phyloP scores from a whole-genome alignment of 2,329 filamentous ascomycete species.

The Leptodontidium sp. region DNA sequence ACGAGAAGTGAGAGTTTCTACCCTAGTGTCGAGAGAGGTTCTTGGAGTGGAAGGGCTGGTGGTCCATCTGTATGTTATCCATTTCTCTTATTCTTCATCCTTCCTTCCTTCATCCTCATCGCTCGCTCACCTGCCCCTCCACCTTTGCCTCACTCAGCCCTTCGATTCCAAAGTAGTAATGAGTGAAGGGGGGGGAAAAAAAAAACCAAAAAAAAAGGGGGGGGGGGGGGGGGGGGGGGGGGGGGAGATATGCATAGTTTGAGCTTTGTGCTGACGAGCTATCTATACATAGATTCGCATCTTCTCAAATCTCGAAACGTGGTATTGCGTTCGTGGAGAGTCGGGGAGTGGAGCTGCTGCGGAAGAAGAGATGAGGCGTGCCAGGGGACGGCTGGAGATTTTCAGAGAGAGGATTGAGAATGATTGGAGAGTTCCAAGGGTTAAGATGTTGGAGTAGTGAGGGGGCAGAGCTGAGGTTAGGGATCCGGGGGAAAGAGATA shows the following conservation, averaged over 20 bases:
- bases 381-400: background rate
- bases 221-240: too few relatives aligned
- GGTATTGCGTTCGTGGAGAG: background rate
- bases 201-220: too few relatives aligned
- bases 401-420: background rate
- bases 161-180: too few relatives aligned
- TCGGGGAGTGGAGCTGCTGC: too few relatives aligned
- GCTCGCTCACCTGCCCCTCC: too few relatives aligned
- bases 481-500: background rate
- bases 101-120: background rate
- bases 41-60: background rate
- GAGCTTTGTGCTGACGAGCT: background rate
- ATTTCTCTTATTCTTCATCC: background rate
- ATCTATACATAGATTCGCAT: background rate
- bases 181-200: too few relatives aligned
- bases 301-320: constrained; percentile 1
- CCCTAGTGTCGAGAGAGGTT: background rate
- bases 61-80: constrained; percentile 2
- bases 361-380: constrained; percentile 8
- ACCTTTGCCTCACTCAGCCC: too few relatives aligned
- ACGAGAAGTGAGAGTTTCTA: background rate
- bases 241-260: too few relatives aligned
- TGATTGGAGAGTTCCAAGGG: background rate
- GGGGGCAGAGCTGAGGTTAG: background rate
- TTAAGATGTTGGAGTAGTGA: constrained; percentile 4